phyloP scores from a whole-genome alignment of 139 green algal species.

The Nannochloris sp. region DNA sequence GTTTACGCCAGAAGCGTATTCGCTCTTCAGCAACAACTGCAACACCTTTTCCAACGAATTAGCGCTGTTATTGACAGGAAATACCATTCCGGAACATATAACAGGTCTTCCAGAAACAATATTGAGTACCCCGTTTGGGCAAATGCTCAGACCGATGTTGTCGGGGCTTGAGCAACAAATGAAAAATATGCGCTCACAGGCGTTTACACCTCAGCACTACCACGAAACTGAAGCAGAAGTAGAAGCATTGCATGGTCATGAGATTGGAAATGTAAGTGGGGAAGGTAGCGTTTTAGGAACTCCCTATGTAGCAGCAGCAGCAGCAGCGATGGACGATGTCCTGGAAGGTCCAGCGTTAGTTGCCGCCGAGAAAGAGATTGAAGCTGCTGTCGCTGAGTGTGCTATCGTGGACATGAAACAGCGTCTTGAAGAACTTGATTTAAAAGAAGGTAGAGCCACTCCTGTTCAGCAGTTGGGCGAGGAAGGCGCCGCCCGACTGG shows the following conservation, averaged over 20 bases:
- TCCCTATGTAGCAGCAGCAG: background rate
- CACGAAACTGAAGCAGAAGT: background rate
- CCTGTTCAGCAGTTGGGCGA: background rate
- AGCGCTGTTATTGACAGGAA: slow-evolving; percentile 45
- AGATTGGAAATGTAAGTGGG: too few species aligned
- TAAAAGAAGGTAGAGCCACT: background rate
- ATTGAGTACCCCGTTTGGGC: slow-evolving; percentile 38
- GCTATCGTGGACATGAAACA: background rate
- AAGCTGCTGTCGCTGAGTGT: background rate
- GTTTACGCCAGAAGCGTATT: slow-evolving; percentile 38
- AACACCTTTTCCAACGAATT: slow-evolving; percentile 70
- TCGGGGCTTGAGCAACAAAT: slow-evolving; percentile 16
- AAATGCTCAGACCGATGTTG: slow-evolving; percentile 40
- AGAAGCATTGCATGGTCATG: too few species aligned
- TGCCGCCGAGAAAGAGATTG: background rate
- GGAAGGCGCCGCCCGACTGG: background rate
- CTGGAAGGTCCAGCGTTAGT: background rate
- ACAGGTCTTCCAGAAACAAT: slow-evolving; percentile 30
- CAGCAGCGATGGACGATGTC: background rate
- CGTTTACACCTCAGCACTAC: background rate
- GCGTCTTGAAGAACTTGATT: background rate
- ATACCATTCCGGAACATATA: slow-evolving; percentile 37
- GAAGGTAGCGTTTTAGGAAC: too few species aligned
- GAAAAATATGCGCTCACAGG: slow-evolving; percentile 2
- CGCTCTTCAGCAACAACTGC: slow-evolving; percentile 68